Evolutionary conservation across 2,329 filamentous ascomycete genomes (phyloP), one percentile per base, ranked within the genome.

Genomic region (Cladosporium sp.): DNA sequence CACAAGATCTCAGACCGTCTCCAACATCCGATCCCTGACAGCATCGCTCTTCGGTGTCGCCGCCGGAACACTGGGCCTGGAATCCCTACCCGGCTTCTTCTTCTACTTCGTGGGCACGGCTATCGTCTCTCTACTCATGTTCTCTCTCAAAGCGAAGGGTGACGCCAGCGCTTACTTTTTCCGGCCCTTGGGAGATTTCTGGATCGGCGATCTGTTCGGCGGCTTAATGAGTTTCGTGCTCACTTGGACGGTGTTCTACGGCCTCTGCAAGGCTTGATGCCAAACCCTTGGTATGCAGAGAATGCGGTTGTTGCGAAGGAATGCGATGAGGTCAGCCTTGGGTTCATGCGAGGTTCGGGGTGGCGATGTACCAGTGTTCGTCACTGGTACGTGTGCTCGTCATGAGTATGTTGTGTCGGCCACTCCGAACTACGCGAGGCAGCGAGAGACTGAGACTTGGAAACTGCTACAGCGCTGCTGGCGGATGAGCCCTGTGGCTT

Each of bases 1-100:
- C 44, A 54, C 48, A 36, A 58, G 39, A 34, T 51, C 15, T 3
- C 65, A 96, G 92, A 83, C 84, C 47, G 82, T 96, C 63, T 87
- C 88, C 58, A 93, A 93, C 67, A 85, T 96, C 52, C 90, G 95
- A 68, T 89, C 86, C 67, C 79, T 97, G 43, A 89, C 88, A n/a
- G 89, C 92, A 47, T 96, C 95, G 44, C 83, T 99, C 58, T 93
- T 97, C 68, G 93, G 93, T 61, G 82, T 97, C 60, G 86, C 86
- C 48, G 92, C 92, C 38, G 93, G 93, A 54, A 92, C 96, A 55
- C 83, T 99, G 45, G 92, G 92, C 44, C 86, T 99, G 55, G 93
- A 97, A 73, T 96, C 92, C 9, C 91, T 91, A 67, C 76, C 76
- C 45, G 93, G 93, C 64, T 99, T 99, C 76, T 77, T 93, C 58